These are phyloP conservation scores for Globisporangium sylvaticum DNA, from an alignment of 352 stramenopile species.

Conservation along the genomic window DNA sequence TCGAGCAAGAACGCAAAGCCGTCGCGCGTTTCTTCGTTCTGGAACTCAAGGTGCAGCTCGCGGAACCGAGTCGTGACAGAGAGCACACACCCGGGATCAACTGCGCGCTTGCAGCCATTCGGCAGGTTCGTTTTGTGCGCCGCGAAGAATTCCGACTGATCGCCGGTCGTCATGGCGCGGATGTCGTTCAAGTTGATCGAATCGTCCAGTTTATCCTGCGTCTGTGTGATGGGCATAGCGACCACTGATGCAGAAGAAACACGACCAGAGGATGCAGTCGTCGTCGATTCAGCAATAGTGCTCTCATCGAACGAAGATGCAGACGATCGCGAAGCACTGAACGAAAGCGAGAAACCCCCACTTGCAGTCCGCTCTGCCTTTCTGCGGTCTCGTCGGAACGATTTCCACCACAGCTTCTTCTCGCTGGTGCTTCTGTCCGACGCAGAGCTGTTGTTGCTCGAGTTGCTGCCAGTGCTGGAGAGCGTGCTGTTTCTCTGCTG, in stretches of 20 bases:
- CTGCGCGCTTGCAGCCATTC: conserved; percentile 44
- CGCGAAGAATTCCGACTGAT: conserved; percentile 56
- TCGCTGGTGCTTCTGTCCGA: conserved; percentile 43
- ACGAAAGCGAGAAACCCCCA: conserved; percentile 53
- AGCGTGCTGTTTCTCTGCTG: conserved; percentile 12
- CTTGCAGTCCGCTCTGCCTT: conserved; percentile 66
- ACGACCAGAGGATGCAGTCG: conserved; percentile 7
- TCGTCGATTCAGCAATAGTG: conserved; percentile 6
- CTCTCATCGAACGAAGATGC: conserved; percentile 20
- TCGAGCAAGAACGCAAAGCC: conserved; percentile 67
- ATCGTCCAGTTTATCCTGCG: conserved; percentile 45
- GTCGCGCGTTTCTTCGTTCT: conserved; percentile 59
- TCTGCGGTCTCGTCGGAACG: conserved; percentile 51
- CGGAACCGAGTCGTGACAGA: conserved; percentile 58
- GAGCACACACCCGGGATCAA: conserved; percentile 54
- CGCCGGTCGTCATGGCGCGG: conserved; percentile 35
- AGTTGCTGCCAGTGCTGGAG: conserved; percentile 14
- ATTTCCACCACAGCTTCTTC: conserved; percentile 71
- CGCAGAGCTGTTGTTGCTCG: conserved; percentile 31
- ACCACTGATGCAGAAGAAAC: conserved; percentile 10
- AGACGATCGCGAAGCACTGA: conserved; percentile 29
- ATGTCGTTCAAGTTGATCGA: conserved; percentile 63
- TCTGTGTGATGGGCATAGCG: conserved; percentile 13
- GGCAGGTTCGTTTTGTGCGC: conserved; percentile 35
- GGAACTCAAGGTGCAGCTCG: conserved; percentile 68